phyloP scores from a whole-genome alignment of 2,329 filamentous ascomycete species.

The Fusarium sp. region DNA sequence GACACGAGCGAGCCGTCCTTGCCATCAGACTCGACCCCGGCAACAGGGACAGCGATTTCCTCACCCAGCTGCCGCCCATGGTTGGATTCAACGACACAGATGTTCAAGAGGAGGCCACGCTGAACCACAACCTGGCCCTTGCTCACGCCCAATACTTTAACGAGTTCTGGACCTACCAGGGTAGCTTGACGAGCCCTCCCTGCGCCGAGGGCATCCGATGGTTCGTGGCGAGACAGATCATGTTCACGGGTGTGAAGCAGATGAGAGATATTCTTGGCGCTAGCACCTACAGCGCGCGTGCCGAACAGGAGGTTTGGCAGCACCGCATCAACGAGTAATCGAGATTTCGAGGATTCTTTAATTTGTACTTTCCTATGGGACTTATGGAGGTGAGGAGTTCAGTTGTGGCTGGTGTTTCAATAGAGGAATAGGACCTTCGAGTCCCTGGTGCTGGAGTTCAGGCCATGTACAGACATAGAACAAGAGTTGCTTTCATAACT shows the following conservation, averaged over 20 bases:
- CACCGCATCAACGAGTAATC: conserved; percentile 35
- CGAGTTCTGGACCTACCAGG: conserved; percentile 43
- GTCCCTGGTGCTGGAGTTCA: no score
- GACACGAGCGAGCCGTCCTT: conserved; percentile 32
- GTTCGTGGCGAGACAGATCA: conserved; percentile 33
- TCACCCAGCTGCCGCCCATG: conserved; percentile 21
- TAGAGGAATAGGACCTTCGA: no score
- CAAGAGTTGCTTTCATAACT: no score
- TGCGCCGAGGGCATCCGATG: conserved; percentile 37
- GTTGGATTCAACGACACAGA: conserved; percentile 38
- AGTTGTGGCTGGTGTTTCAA: no score
- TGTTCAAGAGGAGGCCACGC: not conserved
- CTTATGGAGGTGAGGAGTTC: no score
- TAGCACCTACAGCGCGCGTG: conserved; percentile 37
- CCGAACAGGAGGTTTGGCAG: conserved; percentile 39
- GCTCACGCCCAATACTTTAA: conserved; percentile 35
- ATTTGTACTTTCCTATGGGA: not conserved
- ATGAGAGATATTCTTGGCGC: conserved; percentile 39
- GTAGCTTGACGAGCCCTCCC: conserved; percentile 40
- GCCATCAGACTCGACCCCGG: conserved; percentile 37
- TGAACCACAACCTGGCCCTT: conserved; percentile 26
- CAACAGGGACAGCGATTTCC: conserved; percentile 28
- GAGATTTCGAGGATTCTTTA: not conserved
- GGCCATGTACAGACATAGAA: no score
- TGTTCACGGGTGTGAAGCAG: conserved; percentile 39